Conservation (phyloP, 2,329 filamentous ascomycete species). For the Fusarium zealandicum region DNA sequence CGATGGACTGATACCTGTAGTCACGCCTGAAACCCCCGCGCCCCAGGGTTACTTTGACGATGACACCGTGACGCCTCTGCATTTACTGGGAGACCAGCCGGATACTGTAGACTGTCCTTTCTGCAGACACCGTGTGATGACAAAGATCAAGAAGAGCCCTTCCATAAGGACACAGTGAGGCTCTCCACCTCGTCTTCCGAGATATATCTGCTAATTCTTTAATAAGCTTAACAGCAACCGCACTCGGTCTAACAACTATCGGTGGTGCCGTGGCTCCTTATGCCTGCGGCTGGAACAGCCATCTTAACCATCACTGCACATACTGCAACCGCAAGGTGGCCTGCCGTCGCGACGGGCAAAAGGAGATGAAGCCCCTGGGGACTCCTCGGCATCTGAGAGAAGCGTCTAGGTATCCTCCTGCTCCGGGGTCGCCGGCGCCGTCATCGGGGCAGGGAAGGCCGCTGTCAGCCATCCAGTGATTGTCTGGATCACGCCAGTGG, state of each 20-base stretch:
- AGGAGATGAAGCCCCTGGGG: constrained; percentile 25
- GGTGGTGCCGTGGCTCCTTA: constrained; percentile 35
- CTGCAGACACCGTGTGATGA: constrained; percentile 29
- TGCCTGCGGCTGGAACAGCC: constrained; percentile 25
- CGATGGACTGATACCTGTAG: constrained; percentile 32
- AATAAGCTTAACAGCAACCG: constrained; percentile 25
- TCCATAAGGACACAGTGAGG: constrained; percentile 36
- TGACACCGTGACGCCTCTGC: constrained; percentile 31
- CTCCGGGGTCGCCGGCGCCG: background rate
- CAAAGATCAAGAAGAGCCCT: constrained; percentile 32
- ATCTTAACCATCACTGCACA: constrained; percentile 33
- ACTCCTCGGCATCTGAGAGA: constrained; percentile 35
- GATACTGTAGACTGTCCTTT: constrained; percentile 39
- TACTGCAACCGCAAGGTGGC: constrained; percentile 37
- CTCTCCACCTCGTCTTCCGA: background rate
- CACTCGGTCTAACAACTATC: constrained; percentile 33
- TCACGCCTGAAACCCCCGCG: background rate
- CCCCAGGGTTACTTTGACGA: background rate
- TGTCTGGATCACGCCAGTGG: too few species aligned
- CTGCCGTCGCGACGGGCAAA: constrained; percentile 13
- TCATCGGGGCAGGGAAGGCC: background rate
- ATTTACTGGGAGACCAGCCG: constrained; percentile 32
- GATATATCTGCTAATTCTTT: background rate
- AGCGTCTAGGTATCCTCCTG: constrained; percentile 25
- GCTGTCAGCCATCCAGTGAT: background rate